Base-by-base conservation (phyloP, 2,329 filamentous ascomycete species). In the Ophioceras dolichostomum region DNA sequence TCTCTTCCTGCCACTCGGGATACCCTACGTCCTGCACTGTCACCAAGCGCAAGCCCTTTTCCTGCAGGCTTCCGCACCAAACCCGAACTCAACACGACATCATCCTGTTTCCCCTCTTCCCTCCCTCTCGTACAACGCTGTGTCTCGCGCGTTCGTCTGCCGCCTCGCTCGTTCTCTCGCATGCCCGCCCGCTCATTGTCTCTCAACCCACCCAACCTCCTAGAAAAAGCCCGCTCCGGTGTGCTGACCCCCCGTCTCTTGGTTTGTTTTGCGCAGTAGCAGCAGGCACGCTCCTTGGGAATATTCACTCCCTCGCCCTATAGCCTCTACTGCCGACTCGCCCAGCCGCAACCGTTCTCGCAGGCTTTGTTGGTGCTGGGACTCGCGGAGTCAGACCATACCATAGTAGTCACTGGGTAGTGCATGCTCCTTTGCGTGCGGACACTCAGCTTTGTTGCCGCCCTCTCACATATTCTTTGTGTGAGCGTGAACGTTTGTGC, bases 11-110 rank as follows among this genome's bases (percentile, higher is more conserved):
- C 30, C 22, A 16, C 33, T 17, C 34, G 21, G n/a, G 21, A 10
- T n/a, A 18, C 34, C 21, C n/a, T 27, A 21, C 21, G 19, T 17
- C 22, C 22, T 26, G n/a, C 24, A 28, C 19, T 32, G 22, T 26
- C 12, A 26, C 22, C 22, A 12, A 7, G 22, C 22, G 22, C 22
- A 26, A 26, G 22, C 22, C 22, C 29, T 34, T 29, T 33, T 38
- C 39, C 38, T 41, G 40, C 40, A 32, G 22, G 30, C 19, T 34
- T 18, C 40, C 40, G 33, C 31, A 26, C 22, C 8, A 26, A 26
- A 7, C 22, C 22, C 8, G 12, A 8, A 12, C 8, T 26, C 22
- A 7, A 26, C 22, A 12, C 8, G 22, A 26, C 12, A 5, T 27
- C 24, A 36, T 34, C 22, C 21, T 17, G 18, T 35, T 29, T 39